Conservation (phyloP, 495 filamentous ascomycete genomes). For the Podospora sp. region DNA sequence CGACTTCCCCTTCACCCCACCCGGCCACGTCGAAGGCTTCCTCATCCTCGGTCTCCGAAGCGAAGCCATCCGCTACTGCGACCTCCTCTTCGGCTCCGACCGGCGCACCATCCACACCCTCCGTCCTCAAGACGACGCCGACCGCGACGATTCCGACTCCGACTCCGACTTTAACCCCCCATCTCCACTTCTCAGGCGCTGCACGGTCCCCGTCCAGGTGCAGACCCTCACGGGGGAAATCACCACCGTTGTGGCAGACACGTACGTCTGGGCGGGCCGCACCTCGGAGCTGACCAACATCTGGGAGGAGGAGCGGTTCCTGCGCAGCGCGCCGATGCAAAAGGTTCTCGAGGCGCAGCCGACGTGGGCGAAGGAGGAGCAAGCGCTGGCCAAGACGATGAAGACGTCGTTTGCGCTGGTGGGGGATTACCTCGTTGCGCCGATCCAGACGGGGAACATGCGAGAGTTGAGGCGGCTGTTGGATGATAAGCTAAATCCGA, state of each 20-base stretch:
- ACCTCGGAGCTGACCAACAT: not conserved
- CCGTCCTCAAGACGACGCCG: not conserved
- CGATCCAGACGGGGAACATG: not conserved
- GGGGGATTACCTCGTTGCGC: not conserved
- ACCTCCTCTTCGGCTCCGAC: not conserved
- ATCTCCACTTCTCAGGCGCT: not conserved
- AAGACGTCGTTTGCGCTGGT: not conserved
- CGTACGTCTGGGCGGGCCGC: not conserved
- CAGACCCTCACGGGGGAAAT: not conserved
- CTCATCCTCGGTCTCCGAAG: constrained; percentile 2
- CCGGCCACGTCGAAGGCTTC: constrained; percentile 7
- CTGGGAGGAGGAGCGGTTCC: constrained; percentile 8
- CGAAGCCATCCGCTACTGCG: constrained; percentile 8
- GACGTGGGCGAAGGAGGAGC: constrained; percentile 4
- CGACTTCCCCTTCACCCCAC: not conserved
- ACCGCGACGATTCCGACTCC: not conserved
- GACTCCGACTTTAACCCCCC: not conserved
- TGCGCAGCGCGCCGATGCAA: constrained; percentile 1
- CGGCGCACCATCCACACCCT: not conserved
- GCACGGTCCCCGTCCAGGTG: not conserved
- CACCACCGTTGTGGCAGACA: not conserved
- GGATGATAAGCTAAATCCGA: not conserved
- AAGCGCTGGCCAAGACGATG: not conserved
- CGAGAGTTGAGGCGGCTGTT: not conserved
- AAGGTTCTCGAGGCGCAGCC: not conserved